Base-by-base conservation (phyloP, 495 filamentous ascomycete genomes). In the Talaromyces nanjingensis region DNA sequence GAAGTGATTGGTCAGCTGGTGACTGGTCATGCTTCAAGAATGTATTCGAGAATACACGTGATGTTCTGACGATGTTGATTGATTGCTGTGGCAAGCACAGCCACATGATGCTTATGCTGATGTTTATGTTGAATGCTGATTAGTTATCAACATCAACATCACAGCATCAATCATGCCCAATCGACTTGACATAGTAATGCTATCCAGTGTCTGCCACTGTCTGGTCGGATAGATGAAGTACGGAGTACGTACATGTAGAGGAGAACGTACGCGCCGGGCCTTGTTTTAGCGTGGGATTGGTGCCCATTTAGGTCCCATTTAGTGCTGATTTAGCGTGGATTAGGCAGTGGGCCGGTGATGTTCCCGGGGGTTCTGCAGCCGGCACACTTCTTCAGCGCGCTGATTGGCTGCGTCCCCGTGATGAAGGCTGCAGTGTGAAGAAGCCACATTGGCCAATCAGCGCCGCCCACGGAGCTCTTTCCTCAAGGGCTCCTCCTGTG, bases 211-310 rank as follows among this genome's bases (percentile, higher is more conserved):
- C n/a, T n/a, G n/a, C n/a, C n/a, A n/a, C n/a, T 24, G 22, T 24
- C 22, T 24, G 27, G 27, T 2, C 27, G 27, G 25, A 4, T 42
- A 11, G 39, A 6, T 16, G 11, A 16, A 14, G 4, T 42, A 42
- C 37, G 16, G 5, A 42, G 4, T 42, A 42, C 16, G 12, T 42
- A 33, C 31, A 33, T 33, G 31, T 42, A 42, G 31, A 11, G 14
- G 29, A 59, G 8, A 24, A 14, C 29, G 34, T 61, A 61, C 59
- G 59, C 59, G 59, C 59, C 59, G 59, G 59, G 59, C 59, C 59
- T 52, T 61, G 59, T 61, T 61, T 61, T 61, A 61, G 59, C 59
- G 59, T 42, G 53, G n/a, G n/a, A n/a, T 54, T 54, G 3, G 27
- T 27, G 27, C 27, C 27, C 27, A 27, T 27, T 27, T 27, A 27